A percentile compares a stretch with the other conserved stretches of the same genome.
These are phyloP conservation scores for Yamadazyma friedrichii DNA, from an alignment of 1,139 yeast species.

Conservation along the genomic window DNA sequence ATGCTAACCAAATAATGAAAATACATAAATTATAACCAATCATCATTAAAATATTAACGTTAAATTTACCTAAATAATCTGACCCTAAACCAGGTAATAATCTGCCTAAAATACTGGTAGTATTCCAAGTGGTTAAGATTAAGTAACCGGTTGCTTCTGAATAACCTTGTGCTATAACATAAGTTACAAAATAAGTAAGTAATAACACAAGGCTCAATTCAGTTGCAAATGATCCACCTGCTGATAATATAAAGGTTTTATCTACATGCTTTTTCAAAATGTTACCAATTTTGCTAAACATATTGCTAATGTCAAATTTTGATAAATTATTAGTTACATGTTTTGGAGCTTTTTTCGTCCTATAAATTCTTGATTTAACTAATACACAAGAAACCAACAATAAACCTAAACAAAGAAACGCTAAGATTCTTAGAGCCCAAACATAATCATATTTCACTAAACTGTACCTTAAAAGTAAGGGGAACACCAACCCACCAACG, in stretches of 20 bases:
- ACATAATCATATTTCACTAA: constrained; percentile 31
- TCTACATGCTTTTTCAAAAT: constrained; percentile 16
- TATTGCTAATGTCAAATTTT: constrained; percentile 1
- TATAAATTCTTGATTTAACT: constrained; percentile 41
- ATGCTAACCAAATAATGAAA: constrained; percentile 53
- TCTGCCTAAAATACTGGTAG: constrained; percentile 59
- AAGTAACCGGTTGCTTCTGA: constrained; percentile 51
- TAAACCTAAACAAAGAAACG: constrained; percentile 30
- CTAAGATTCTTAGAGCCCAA: constrained; percentile 37
- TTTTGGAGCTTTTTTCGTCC: neutral
- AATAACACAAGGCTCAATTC: constrained; percentile 57
- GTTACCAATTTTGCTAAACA: neutral
- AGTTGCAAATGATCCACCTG: constrained; percentile 40
- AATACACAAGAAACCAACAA: constrained; percentile 36
- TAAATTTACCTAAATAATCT: constrained; percentile 54
- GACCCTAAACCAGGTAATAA: constrained; percentile 58
- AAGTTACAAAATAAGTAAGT: constrained; percentile 55
- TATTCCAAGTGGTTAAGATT: constrained; percentile 56
- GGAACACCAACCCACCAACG: constrained; percentile 37
- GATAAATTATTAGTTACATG: neutral
- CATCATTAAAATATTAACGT: constrained; percentile 47
- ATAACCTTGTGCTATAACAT: constrained; percentile 53
- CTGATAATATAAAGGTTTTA: constrained; percentile 21
- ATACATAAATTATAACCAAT: constrained; percentile 38
- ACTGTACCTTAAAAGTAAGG: constrained; percentile 31